Evolutionary conservation across 2,329 filamentous ascomycete species (phyloP), one percentile per base, ranked within the genome.

Genomic region (Rhynchosporium graminicola): DNA sequence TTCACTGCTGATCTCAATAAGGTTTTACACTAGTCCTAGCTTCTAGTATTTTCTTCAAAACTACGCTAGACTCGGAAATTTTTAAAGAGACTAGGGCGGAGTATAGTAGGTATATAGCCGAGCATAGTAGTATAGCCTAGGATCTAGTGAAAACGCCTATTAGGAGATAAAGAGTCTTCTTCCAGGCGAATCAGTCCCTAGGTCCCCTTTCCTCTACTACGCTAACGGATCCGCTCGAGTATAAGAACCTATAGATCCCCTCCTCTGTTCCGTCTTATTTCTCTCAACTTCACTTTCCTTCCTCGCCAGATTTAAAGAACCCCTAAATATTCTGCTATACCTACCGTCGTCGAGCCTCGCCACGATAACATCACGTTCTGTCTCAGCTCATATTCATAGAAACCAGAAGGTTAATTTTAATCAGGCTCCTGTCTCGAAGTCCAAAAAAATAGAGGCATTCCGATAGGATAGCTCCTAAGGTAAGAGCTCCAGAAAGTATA

Each of bases 181-280:
- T 26, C 43, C 15, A 36, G 33, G 33, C 9, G 33, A 36, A 36
- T 36, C 43, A 45, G 15, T 45, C 43, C n/a, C 43, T n/a, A 3
- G 13, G 20, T 20, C 15, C 3, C 7, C 43, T 20, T 20, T 6
- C 7, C 15, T n/a, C 13, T n/a, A 7, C 15, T 7, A 10, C 43
- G 20, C 15, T 4, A n/a, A 45, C 43, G 15, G 15, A 45, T 45
- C 43, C 43, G 43, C 43, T 45, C 43, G 43, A 45, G 43, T 45
- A 45, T 45, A 45, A 45, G 43, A 45, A 45, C 43, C 43, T 9
- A 45, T 3, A n/a, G 43, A 20, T 3, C 20, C 43, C 43, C 43
- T 45, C 43, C 43, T 45, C 43, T 45, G 43, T 45, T 45, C 43
- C 43, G 43, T 45, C 43, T 45, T 9, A 45, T 45, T 45, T 45